phyloP scores from a whole-genome alignment of 352 stramenopile genomes.

The Sclerospora graminicola region DNA sequence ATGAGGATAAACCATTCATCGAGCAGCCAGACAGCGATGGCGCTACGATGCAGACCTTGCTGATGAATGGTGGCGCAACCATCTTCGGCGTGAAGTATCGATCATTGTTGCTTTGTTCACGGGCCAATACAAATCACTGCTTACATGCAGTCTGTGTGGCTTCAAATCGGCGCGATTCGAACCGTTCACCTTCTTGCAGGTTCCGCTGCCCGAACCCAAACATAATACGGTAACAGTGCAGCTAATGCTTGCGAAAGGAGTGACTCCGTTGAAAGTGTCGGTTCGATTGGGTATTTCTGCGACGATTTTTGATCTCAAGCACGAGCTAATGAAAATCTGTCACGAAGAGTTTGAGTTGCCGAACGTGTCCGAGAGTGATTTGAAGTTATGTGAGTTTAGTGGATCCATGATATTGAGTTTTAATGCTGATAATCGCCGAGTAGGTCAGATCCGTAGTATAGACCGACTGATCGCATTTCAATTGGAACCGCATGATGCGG shows the following conservation, averaged over 20 bases:
- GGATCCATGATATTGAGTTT: conserved; percentile 83
- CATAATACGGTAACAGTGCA: conserved; percentile 76
- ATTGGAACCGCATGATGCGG: conserved; percentile 55
- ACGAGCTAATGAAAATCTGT: conserved; percentile 73
- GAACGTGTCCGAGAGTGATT: conserved; percentile 55
- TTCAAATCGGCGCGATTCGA: no score
- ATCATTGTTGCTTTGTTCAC: no score
- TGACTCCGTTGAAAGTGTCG: conserved; percentile 72
- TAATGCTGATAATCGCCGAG: conserved; percentile 75
- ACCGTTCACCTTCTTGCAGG: no score
- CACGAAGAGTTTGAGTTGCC: conserved; percentile 58
- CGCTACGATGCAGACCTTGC: conserved; percentile 95
- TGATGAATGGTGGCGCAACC: conserved; percentile 99
- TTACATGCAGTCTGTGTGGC: no score
- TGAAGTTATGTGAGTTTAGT: conserved; percentile 80
- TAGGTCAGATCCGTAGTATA: conserved; percentile 81
- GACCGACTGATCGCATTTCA: conserved; percentile 83
- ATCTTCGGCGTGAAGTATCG: no score
- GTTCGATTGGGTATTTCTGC: conserved; percentile 71
- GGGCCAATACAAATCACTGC: no score
- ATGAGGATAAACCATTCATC: conserved; percentile 94
- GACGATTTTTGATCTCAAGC: conserved; percentile 81
- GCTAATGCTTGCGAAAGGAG: conserved; percentile 59
- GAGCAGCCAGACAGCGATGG: conserved; percentile 96
- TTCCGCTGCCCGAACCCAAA: conserved; percentile 80